Percentiles rank a stretch among this genome's conserved stretches.
Conservation (phyloP, 192 early-diverging fungal genomes). For the Coemansia guatemalensis region DNA sequence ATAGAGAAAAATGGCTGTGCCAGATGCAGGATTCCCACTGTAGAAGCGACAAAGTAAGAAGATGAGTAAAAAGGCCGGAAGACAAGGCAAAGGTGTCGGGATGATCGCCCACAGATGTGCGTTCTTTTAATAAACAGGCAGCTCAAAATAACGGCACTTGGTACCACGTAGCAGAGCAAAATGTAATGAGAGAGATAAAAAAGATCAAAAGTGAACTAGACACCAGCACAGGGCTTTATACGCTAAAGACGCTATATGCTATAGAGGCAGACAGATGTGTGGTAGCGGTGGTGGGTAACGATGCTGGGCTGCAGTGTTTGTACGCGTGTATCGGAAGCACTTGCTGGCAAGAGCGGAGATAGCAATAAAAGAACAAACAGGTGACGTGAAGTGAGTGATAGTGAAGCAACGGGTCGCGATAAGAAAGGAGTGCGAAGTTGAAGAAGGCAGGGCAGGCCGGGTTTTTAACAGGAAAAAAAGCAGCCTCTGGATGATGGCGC, state of each 20-base stretch:
- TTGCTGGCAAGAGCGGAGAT: background rate
- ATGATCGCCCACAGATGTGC: conserved; percentile 24
- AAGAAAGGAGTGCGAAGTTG: background rate
- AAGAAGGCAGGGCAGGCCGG: conserved; percentile 16
- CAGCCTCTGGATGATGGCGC: background rate
- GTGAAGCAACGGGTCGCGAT: background rate
- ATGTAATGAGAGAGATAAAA: background rate
- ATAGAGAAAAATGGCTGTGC: background rate
- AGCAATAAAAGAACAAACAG: background rate
- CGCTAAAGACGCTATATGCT: background rate
- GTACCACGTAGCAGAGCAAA: background rate
- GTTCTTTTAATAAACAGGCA: conserved; percentile 17
- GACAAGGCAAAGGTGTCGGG: background rate
- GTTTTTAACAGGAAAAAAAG: conserved; percentile 37
- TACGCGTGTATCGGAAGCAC: background rate
- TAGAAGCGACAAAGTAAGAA: background rate
- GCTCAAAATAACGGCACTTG: conserved; percentile 6
- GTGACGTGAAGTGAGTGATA: background rate
- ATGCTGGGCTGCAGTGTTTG: background rate
- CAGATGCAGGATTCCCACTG: background rate
- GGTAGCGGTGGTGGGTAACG: too few species aligned
- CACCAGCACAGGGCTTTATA: background rate
- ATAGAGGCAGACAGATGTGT: background rate
- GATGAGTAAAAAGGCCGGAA: background rate
- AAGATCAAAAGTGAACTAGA: background rate